These are phyloP conservation scores for Cystoderma amianthinum DNA, from an alignment of 768 basidiomycete species.

Conservation along the genomic window DNA sequence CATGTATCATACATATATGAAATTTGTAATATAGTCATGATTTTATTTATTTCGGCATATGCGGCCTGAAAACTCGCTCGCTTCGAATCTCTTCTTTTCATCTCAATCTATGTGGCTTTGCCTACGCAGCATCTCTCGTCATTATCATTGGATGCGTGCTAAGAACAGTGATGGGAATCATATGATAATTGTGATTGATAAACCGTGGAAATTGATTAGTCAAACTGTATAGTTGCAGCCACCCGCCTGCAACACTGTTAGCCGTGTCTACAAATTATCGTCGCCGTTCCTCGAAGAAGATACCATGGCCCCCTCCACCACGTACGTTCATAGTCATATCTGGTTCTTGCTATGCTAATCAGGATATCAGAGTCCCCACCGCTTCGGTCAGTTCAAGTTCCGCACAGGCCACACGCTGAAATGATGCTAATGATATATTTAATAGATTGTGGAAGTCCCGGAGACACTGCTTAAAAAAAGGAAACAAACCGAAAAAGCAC, in stretches of 20 bases:
- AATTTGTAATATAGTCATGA: too few relatives aligned
- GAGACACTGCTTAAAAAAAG: conserved; percentile 99
- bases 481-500: conserved; percentile 94
- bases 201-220: conserved; percentile 26
- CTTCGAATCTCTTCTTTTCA: too few relatives aligned
- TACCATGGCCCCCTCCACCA: conserved; percentile 51
- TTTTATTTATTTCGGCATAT: too few relatives aligned
- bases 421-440: conserved; percentile 3
- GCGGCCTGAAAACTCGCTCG: too few relatives aligned
- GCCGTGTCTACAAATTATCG: conserved; percentile 14
- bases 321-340: conserved; percentile 30
- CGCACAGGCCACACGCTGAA: conserved; percentile 5
- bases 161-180: background rate
- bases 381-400: conserved; percentile 40
- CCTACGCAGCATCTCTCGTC: background rate
- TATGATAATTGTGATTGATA: background rate
- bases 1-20: too few relatives aligned
- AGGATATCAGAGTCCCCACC: conserved; percentile 39
- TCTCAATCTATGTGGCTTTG: too few relatives aligned
- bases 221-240: conserved; percentile 41
- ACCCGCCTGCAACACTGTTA: conserved; percentile 18
- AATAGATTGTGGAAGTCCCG: conserved; percentile 89
- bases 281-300: conserved; percentile 42
- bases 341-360: conserved; percentile 3
- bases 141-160: background rate